Evolutionary conservation across 176 grass and related monocot species (phyloP).

Genomic region (Oryza punctata): DNA sequence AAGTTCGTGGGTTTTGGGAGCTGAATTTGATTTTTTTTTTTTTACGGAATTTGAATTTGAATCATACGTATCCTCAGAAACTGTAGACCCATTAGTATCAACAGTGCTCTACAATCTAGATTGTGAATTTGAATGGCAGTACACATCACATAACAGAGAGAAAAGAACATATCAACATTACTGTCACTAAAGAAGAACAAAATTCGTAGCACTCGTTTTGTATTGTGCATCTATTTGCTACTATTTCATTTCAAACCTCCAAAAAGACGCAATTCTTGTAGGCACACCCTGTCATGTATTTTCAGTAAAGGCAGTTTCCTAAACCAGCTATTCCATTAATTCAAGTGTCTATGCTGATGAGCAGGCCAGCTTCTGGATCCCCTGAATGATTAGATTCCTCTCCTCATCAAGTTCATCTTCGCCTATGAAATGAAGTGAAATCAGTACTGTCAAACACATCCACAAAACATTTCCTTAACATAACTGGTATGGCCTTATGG

Average conservation of each 20-base stretch:
- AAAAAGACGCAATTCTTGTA: not conserved
- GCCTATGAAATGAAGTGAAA: conserved; percentile 37
- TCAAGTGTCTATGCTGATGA: conserved; percentile 13
- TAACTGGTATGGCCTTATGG: not conserved
- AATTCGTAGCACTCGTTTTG: not conserved
- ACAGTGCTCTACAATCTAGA: too few relatives aligned
- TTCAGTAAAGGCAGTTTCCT: not conserved
- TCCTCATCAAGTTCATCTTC: conserved; percentile 87
- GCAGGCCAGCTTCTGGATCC: conserved; percentile 59
- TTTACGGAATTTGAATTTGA: too few relatives aligned
- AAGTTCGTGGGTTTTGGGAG: too few relatives aligned
- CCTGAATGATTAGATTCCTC: conserved; percentile 57
- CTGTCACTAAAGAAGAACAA: not conserved
- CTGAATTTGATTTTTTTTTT: too few relatives aligned
- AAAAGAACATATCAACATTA: not conserved
- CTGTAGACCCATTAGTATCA: too few relatives aligned
- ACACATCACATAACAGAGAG: not conserved
- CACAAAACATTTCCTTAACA: not conserved
- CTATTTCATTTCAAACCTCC: not conserved
- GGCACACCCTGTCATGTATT: not conserved
- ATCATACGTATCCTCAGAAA: too few relatives aligned
- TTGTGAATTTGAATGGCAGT: too few relatives aligned
- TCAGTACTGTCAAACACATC: not conserved
- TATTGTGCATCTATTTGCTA: not conserved
- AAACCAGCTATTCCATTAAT: not conserved